Base-by-base conservation (phyloP, 1,139 yeast species). In the Hanseniaspora sp. region DNA sequence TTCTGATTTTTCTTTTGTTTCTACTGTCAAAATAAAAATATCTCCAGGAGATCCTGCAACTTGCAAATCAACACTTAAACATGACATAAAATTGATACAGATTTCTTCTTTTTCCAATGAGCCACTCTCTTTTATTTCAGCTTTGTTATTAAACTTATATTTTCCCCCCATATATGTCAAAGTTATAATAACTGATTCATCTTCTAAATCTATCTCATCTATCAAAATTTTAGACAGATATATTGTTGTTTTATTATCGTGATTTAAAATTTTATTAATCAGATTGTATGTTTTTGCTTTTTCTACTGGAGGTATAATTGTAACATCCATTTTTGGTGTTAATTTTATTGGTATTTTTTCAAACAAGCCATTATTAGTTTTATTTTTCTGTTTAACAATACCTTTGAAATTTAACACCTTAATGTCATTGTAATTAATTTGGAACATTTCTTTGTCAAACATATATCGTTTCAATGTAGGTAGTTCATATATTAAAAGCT, bases 401-500 rank as follows among this genome's bases (percentile, higher is more conserved):
- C 28, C 41, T n/a, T 42, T 38, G 7, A 45, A 43, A 35, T 23
- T 42, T 13, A 48, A 17, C 15, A 18, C n/a, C 1, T 34, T 42
- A 3, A 48, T n/a, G 17, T 37, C 35, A 6, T 35, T 35, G 13
- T 15, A 44, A n/a, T 35, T 29, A 7, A 40, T 18, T 31, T 30
- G 13, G 7, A 43, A 7, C 7, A 31, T 18, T 31, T 18, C 34
- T 5, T 49, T 44, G 12, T 30, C 28, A 6, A 8, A 1, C 12
- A 51, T 5, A 39, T 44, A 51, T 12, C 39, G 31, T n/a, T 51
- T 51, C 17, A 44, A n/a, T 3, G 37, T 31, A 17, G 48, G 41
- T 12, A 44, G 12, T 8, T 34, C 38, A 33, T 51, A 11, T 5
- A 44, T 39, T 7, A 51, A 39, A n/a, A 15, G 8, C 2, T 28